Base-by-base conservation (phyloP, 345 rosid genomes). In the Brassica napus region DNA sequence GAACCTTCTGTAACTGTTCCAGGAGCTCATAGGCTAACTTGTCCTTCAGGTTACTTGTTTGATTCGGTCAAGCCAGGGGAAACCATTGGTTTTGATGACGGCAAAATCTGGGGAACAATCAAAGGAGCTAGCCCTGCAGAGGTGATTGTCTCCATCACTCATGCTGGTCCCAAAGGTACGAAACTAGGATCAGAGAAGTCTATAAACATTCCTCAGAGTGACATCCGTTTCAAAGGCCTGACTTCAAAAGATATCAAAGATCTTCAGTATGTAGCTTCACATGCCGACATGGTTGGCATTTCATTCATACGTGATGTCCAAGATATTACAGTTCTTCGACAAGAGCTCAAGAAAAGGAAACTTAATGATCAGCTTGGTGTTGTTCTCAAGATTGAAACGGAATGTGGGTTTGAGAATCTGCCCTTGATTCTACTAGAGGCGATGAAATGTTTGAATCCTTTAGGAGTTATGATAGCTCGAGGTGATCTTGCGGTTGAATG, bases 401-500 rank as follows among this genome's bases (percentile, higher is more conserved):
- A 65, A 59, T 80, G 87, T 49, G 92, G 89, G 73, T 87, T 87
- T 16, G 77, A 85, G 83, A 87, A 84, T 15, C 39, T 90, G 63
- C 85, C 91, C 2, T 78, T 77, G 37, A 72, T 90, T 75, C 86
- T 90, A 0, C 65, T 90, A 69, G 89, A 88, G 69, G 90, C 91
- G 15, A 88, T 90, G 94, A 88, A 87, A 71, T 83, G 84, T 64
- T 58, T 81, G 6, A 88, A 90, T 84, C 94, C 89, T 26, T 64
- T 90, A 9, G 94, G 94, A 57, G 87, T 88, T 64, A 90, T 88
- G 92, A 85, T 90, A 78, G 94, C 92, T 16, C 68, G 92, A 82
- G 94, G 94, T 24, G 92, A 88, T 84, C 94, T 90, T 73, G 94
- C 92, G 0, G 94, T 90, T 34, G 94, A 90, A 72, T 88, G 94